Percentiles rank a stretch among this genome's conserved stretches.
phyloP scores from a whole-genome alignment of 768 basidiomycete genomes.

The Mycena chlorophos region DNA sequence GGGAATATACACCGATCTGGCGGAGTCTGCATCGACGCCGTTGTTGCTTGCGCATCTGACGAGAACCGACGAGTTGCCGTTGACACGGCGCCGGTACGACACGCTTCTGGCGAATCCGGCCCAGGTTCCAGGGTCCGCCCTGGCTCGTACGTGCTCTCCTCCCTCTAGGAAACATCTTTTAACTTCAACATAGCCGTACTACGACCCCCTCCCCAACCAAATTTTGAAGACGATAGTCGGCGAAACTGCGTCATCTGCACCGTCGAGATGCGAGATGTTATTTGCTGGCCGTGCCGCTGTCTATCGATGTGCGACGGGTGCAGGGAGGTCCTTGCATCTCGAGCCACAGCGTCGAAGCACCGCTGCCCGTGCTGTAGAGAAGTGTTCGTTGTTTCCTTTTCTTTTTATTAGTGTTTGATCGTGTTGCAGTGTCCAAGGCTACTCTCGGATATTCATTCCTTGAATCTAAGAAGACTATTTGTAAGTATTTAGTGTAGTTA shows the following conservation, averaged over 20 bases:
- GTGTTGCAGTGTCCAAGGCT: conserved; percentile 52
- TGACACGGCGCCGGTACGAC: conserved; percentile 53
- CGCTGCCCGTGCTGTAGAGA: conserved; percentile 69
- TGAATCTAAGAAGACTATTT: conserved; percentile 26
- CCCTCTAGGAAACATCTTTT: not conserved
- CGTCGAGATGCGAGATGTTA: conserved; percentile 63
- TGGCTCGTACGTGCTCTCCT: conserved; percentile 7
- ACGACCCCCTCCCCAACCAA: conserved; percentile 24
- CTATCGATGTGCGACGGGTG: conserved; percentile 68
- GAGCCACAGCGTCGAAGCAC: conserved; percentile 57
- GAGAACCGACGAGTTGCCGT: conserved; percentile 37
- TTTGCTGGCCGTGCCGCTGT: conserved; percentile 82
- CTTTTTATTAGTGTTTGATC: not conserved
- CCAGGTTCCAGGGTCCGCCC: conserved; percentile 20
- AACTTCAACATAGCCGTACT: conserved; percentile 13
- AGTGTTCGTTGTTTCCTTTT: conserved; percentile 33
- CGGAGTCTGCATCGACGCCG: conserved; percentile 34
- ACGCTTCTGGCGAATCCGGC: conserved; percentile 34
- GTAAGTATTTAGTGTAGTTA: not conserved
- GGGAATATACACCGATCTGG: conserved; percentile 57
- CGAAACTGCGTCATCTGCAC: conserved; percentile 71
- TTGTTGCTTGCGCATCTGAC: conserved; percentile 58
- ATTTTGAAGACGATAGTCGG: conserved; percentile 22
- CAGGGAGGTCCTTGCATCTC: conserved; percentile 57
- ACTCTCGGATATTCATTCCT: conserved; percentile 63